Evolutionary conservation across 2,329 filamentous ascomycete genomes (phyloP).

Genomic region (Trichoderma sp.): DNA sequence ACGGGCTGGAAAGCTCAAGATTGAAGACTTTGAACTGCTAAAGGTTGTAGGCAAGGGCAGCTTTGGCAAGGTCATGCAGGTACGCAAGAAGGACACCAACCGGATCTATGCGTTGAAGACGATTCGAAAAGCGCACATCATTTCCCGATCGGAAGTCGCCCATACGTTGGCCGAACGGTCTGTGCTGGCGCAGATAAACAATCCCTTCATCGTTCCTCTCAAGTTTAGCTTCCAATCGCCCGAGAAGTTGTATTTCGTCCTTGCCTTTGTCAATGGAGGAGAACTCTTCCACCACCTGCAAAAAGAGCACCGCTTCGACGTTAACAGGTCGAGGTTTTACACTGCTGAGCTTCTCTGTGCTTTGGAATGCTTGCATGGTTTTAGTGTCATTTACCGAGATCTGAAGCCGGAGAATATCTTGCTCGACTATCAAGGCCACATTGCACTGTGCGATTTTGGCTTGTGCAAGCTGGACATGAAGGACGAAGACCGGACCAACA

Average conservation of each 20-base stretch:
- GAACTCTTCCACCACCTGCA: conserved; percentile 97
- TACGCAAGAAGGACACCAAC: conserved; percentile 94
- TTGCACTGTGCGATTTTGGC: conserved; percentile 95
- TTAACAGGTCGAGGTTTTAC: conserved; percentile 95
- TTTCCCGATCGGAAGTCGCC: conserved; percentile 94
- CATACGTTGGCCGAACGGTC: conserved; percentile 96
- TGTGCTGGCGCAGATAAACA: conserved; percentile 99
- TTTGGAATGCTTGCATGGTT: conserved; percentile 92
- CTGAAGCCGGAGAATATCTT: conserved; percentile 88
- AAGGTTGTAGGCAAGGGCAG: conserved; percentile 98
- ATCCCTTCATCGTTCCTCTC: conserved; percentile 96
- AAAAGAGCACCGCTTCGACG: conserved; percentile 95
- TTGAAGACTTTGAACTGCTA: conserved; percentile 94
- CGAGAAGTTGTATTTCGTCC: conserved; percentile 94
- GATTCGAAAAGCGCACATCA: conserved; percentile 99
- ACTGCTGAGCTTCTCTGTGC: conserved; percentile 94
- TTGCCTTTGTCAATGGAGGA: conserved; percentile 96
- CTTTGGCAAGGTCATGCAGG: conserved; percentile 99
- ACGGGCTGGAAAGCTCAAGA: conserved; percentile 80
- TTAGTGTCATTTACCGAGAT: conserved; percentile 92
- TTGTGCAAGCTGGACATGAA: conserved; percentile 99
- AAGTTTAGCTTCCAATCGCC: conserved; percentile 99
- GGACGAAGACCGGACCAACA: conserved; percentile 97
- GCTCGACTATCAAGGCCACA: conserved; percentile 95
- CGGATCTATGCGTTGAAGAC: conserved; percentile 99